Evolutionary conservation across 805 yeast species (phyloP).

Genomic region (Hermanozyma aechmeae): DNA sequence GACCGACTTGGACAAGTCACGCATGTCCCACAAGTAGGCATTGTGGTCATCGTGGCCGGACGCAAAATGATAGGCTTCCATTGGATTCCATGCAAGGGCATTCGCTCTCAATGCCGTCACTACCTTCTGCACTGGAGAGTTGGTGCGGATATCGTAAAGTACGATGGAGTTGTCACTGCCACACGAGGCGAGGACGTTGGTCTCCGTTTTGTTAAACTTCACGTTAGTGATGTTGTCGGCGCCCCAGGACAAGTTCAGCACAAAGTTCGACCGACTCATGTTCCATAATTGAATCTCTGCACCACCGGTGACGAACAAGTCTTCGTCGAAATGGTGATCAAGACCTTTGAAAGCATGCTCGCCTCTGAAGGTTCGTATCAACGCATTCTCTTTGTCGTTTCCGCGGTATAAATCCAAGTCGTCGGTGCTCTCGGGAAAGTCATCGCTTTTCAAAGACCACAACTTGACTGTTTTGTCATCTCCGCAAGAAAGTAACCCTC

Average conservation of each 20-base stretch:
- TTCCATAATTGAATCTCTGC: constrained; percentile 91
- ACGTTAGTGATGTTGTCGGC: constrained; percentile 83
- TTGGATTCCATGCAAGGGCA: constrained; percentile 91
- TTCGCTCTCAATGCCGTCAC: constrained; percentile 77
- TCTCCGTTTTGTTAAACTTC: constrained; percentile 82
- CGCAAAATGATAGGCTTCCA: constrained; percentile 92
- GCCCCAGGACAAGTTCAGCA: constrained; percentile 86
- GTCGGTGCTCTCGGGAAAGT: constrained; percentile 28
- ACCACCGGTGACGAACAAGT: constrained; percentile 86
- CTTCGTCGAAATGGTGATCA: constrained; percentile 75
- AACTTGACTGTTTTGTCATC: constrained; percentile 82
- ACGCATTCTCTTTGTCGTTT: constrained; percentile 34
- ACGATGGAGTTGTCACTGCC: constrained; percentile 82
- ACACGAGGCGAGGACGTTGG: constrained; percentile 79
- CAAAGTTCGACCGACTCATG: constrained; percentile 63
- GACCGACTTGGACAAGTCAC: constrained; percentile 72
- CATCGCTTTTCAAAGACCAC: constrained; percentile 68
- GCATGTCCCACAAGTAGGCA: constrained; percentile 91
- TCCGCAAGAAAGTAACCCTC: constrained; percentile 72
- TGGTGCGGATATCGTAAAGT: constrained; percentile 82
- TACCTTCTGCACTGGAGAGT: constrained; percentile 86
- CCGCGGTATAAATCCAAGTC: constrained; percentile 22
- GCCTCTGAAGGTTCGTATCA: constrained; percentile 73
- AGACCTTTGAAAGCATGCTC: constrained; percentile 76
- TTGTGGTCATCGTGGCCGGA: constrained; percentile 93